Evolutionary conservation across 2,329 filamentous ascomycete species (phyloP).

Genomic region (Trichoderma oligosporum): DNA sequence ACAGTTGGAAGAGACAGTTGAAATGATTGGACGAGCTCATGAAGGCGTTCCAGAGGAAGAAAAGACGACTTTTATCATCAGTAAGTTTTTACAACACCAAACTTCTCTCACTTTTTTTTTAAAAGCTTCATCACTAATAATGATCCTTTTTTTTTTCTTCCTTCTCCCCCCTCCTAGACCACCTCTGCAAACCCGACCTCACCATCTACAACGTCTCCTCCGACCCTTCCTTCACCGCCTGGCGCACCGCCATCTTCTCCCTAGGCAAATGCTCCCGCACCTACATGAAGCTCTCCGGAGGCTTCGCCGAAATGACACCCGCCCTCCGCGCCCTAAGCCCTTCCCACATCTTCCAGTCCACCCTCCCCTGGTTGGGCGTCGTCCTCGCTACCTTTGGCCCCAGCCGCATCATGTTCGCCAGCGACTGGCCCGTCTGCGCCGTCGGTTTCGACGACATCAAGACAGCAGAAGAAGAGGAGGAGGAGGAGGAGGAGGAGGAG

Average conservation of each 20-base stretch:
- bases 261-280: constrained; percentile 62
- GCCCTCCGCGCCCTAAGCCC: constrained; percentile 46
- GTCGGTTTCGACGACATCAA: constrained; percentile 41
- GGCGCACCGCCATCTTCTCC: constrained; percentile 64
- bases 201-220: constrained; percentile 54
- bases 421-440: constrained; percentile 91
- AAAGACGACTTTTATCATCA: constrained; percentile 65
- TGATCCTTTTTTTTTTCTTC: no score
- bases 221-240: constrained; percentile 60
- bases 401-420: constrained; percentile 78
- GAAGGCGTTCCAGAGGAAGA: constrained; percentile 56
- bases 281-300: constrained; percentile 92
- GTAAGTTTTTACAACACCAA: constrained; percentile 42
- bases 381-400: constrained; percentile 70
- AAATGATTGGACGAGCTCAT: constrained; percentile 66
- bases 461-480: no score
- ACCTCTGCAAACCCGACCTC: constrained; percentile 85
- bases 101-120: not conserved
- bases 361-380: constrained; percentile 68
- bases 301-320: constrained; percentile 72
- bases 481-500: not conserved
- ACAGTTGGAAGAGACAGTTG: constrained; percentile 67
- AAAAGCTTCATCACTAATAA: constrained; percentile 16
- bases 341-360: constrained; percentile 57
- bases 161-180: constrained; percentile 54